Percentiles rank a stretch among this genome's conserved stretches.
These are phyloP conservation scores for Neurospora tetraspora DNA, from an alignment of 495 filamentous ascomycete genomes.

Conservation along the genomic window DNA sequence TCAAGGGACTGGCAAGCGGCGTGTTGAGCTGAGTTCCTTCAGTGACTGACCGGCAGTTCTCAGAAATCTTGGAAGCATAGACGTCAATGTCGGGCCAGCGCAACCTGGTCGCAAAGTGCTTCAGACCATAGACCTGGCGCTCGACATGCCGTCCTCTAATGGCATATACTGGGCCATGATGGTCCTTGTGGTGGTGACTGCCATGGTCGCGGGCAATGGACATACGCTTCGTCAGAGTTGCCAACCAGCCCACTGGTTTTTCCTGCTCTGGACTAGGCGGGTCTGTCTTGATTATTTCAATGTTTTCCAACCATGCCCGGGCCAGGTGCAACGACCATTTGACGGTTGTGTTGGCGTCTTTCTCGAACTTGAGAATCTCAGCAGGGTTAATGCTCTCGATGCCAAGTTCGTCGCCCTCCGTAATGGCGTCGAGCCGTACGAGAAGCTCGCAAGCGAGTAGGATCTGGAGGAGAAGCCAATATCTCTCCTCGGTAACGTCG, in stretches of 20 bases:
- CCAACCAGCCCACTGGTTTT: slow-evolving; percentile 38
- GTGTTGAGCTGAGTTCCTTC: slow-evolving; percentile 33
- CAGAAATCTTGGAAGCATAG: slow-evolving; percentile 27
- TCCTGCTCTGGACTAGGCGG: slow-evolving; percentile 15
- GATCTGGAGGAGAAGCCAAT: slow-evolving; percentile 73
- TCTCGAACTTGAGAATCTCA: slow-evolving; percentile 55
- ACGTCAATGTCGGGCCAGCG: slow-evolving; percentile 43
- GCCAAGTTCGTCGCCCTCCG: slow-evolving; percentile 45
- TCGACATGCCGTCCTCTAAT: slow-evolving; percentile 36
- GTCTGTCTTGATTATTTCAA: slow-evolving; percentile 41
- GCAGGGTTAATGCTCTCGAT: slow-evolving; percentile 40
- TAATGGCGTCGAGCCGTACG: slow-evolving; percentile 61
- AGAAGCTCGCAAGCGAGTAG: slow-evolving; percentile 68
- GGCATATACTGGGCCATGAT: slow-evolving; percentile 26
- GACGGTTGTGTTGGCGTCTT: slow-evolving; percentile 54
- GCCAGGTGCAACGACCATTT: slow-evolving; percentile 75
- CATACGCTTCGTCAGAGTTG: slow-evolving; percentile 43
- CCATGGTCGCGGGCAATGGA: slow-evolving; percentile 31
- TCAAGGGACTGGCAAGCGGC: slow-evolving; percentile 25
- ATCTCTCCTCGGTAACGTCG: slow-evolving; percentile 45
- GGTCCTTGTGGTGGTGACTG: slow-evolving; percentile 19
- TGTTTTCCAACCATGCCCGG: slow-evolving; percentile 66
- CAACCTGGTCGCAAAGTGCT: slow-evolving; percentile 47
- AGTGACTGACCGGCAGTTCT: slow-evolving; percentile 28
- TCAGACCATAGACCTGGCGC: slow-evolving; percentile 43